Percentiles rank a stretch among this genome's conserved stretches.
Evolutionary conservation across 441 rosid genomes (phyloP).

Genomic region (Macaranga tanarius): DNA sequence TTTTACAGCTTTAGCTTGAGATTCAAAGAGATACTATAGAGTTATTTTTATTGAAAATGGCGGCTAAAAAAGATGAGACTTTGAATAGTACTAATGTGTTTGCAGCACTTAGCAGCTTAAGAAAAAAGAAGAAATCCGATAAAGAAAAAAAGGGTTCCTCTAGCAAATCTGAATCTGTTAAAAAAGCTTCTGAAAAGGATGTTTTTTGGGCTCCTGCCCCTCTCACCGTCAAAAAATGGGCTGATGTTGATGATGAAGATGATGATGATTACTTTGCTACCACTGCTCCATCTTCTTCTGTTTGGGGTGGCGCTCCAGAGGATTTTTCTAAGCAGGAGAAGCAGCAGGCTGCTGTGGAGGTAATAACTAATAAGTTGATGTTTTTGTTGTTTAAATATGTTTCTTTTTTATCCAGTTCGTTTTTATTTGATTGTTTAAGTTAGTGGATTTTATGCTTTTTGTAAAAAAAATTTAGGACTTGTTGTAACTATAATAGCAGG

Average conservation of each 20-base stretch:
- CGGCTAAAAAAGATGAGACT: conserved; percentile 63
- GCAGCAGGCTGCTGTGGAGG: conserved; percentile 43
- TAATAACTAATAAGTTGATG: not conserved
- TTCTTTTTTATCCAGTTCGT: not conserved
- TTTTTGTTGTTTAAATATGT: not conserved
- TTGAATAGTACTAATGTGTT: conserved; percentile 70
- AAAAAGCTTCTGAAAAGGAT: conserved; percentile 42
- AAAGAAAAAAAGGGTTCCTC: conserved; percentile 42
- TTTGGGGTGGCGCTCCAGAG: conserved; percentile 42
- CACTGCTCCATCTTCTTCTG: conserved; percentile 54
- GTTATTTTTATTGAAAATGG: not conserved
- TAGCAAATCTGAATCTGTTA: conserved; percentile 31
- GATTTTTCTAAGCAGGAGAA: conserved; percentile 28
- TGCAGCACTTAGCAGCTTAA: conserved; percentile 71
- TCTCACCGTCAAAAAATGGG: conserved; percentile 68
- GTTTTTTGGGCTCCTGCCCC: conserved; percentile 77
- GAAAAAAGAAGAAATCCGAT: conserved; percentile 83
- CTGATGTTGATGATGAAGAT: conserved; percentile 73
- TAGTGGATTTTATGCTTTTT: not conserved
- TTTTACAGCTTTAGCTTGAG: no score
- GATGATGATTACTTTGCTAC: conserved; percentile 81
- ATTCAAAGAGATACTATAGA: no score
- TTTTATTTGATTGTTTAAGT: not conserved
- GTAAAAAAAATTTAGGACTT: not conserved
- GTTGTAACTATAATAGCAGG: not conserved